Percentiles rank a stretch among this genome's conserved stretches.
These are phyloP conservation scores for Gigaspora rosea DNA, from an alignment of 192 early-diverging fungal genomes.

Conservation along the genomic window DNA sequence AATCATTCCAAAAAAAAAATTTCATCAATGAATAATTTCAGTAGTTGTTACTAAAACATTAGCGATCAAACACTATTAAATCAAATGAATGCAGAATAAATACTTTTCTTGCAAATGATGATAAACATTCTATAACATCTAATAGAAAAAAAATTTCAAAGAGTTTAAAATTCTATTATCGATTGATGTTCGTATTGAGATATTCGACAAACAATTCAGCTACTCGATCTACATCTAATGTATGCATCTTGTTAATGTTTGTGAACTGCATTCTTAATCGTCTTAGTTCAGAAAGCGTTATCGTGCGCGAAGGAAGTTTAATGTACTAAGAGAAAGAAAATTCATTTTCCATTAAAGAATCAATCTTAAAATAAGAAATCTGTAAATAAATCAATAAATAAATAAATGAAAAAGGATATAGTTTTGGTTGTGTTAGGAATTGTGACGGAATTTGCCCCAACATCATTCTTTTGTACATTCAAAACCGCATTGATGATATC, in stretches of 20 bases:
- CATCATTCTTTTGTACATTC: slow-evolving; percentile 73
- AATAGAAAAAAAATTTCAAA: no score
- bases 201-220: slow-evolving; percentile 90
- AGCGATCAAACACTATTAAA: no score
- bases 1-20: no score
- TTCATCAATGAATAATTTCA: no score
- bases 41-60: no score
- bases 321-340: slow-evolving; percentile 44
- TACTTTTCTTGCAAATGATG: no score
- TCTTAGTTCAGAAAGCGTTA: slow-evolving; percentile 83
- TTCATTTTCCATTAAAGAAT: slow-evolving; percentile 36
- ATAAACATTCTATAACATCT: no score
- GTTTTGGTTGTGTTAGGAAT: slow-evolving; percentile 56
- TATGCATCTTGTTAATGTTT: slow-evolving; percentile 86
- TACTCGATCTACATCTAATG: slow-evolving; percentile 71
- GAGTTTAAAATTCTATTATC: not conserved
- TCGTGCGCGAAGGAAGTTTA: slow-evolving; percentile 66
- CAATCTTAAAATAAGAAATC: not conserved
- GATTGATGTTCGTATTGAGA: slow-evolving; percentile 80
- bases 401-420: slow-evolving; percentile 36
- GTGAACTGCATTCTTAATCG: slow-evolving; percentile 80
- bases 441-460: slow-evolving; percentile 53
- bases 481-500: slow-evolving; percentile 77
- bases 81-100: no score
- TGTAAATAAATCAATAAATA: not conserved